Evolutionary conservation across 768 basidiomycete genomes (phyloP).

Genomic region (Pisolithus sp.): DNA sequence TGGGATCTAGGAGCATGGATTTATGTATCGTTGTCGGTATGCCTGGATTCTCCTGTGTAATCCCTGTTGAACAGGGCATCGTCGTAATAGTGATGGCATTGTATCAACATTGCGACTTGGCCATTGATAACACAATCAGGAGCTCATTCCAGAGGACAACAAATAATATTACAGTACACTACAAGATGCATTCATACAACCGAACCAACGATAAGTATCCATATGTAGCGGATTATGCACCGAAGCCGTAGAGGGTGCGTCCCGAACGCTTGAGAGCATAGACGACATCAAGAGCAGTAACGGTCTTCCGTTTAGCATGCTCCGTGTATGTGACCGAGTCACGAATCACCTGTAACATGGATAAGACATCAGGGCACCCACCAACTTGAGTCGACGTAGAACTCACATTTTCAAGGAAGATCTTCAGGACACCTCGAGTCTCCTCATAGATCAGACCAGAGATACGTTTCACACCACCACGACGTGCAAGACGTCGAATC

Average conservation of each 20-base stretch:
- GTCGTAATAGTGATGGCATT: not conserved
- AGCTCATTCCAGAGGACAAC: constrained; percentile 2
- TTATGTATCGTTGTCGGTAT: not conserved
- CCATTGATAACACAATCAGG: not conserved
- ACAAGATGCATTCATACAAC: constrained; percentile 29
- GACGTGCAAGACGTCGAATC: constrained; percentile 77
- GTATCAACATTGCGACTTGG: not conserved
- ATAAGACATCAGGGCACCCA: not conserved
- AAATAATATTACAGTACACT: constrained; percentile 23
- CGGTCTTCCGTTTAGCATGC: constrained; percentile 83
- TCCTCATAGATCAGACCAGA: constrained; percentile 85
- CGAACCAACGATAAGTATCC: constrained; percentile 24
- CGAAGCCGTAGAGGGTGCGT: constrained; percentile 52
- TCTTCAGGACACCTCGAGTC: constrained; percentile 85
- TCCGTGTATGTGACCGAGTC: constrained; percentile 91
- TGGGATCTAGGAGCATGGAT: not conserved
- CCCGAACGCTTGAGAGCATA: constrained; percentile 68
- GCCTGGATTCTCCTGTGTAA: no score
- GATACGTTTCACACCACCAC: constrained; percentile 90
- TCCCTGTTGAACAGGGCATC: not conserved
- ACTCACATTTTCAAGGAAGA: constrained; percentile 69
- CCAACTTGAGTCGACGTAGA: not conserved
- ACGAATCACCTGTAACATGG: constrained; percentile 44
- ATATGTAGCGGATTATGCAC: constrained; percentile 14
- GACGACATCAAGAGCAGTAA: constrained; percentile 82